Evolutionary conservation across 2,329 filamentous ascomycete species (phyloP).

Genomic region (Grosmannia penicillata): DNA sequence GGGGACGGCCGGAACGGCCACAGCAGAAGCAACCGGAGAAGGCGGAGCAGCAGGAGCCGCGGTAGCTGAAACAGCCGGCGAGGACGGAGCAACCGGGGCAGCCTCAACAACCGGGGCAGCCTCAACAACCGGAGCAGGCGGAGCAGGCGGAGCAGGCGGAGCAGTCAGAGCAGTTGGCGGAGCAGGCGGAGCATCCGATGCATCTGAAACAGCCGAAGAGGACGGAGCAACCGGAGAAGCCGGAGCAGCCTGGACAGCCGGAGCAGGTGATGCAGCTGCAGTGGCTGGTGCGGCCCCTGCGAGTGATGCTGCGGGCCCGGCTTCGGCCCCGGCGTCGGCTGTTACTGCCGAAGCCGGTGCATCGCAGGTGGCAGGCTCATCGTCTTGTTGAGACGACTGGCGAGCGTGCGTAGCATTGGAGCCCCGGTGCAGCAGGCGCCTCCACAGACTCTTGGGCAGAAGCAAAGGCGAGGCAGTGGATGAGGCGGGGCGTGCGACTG

Average conservation of each 20-base stretch:
- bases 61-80: background rate
- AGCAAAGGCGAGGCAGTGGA: slow-evolving; percentile 11
- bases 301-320: too few relatives aligned
- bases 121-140: background rate
- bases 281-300: background rate
- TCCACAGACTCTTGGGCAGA: slow-evolving; percentile 12
- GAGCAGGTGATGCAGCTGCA: background rate
- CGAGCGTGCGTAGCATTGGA: background rate
- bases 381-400: too few relatives aligned
- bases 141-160: background rate
- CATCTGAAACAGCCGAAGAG: background rate
- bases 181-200: too few relatives aligned
- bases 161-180: too few relatives aligned
- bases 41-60: background rate
- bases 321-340: too few relatives aligned
- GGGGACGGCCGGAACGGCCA: background rate
- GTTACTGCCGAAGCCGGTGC: too few relatives aligned
- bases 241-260: background rate
- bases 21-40: background rate
- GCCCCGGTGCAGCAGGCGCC: slow-evolving; percentile 6
- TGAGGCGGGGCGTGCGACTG: slow-evolving; percentile 9
- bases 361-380: background rate
- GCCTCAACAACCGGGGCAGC: background rate
- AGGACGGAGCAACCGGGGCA: too few relatives aligned
- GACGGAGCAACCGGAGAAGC: background rate